Percentiles rank a stretch among this genome's conserved stretches.
Evolutionary conservation across 805 yeast species (phyloP).

Genomic region (Barnettozyma californica): DNA sequence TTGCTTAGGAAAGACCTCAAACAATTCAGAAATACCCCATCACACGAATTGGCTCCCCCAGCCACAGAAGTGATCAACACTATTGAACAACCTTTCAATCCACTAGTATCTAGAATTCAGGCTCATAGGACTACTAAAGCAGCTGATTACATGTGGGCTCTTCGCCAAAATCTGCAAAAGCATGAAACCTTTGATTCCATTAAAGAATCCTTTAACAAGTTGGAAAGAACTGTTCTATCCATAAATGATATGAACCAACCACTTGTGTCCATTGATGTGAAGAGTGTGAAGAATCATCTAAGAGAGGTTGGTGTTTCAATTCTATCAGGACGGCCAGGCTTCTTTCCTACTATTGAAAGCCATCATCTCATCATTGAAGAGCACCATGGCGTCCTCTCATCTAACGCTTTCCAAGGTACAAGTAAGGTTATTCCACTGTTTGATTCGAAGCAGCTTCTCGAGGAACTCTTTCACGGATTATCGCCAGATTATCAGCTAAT

Average conservation of each 20-base stretch:
- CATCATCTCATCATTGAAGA: slow-evolving; percentile 18
- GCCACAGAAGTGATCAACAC: neutral
- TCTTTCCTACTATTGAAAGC: neutral
- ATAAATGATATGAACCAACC: slow-evolving; percentile 5
- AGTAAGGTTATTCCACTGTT: slow-evolving; percentile 10
- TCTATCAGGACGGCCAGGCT: neutral
- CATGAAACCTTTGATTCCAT: neutral
- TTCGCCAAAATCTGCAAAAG: neutral
- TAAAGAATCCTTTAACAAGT: neutral
- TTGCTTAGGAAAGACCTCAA: neutral
- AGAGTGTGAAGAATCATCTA: neutral
- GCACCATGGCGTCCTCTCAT: slow-evolving; percentile 18
- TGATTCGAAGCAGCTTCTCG: slow-evolving; percentile 3
- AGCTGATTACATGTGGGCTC: slow-evolving; percentile 10
- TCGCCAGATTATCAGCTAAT: neutral
- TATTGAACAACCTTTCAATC: neutral
- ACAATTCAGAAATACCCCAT: neutral
- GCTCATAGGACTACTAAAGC: slow-evolving; percentile 5
- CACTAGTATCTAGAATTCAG: neutral
- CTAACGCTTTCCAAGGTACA: slow-evolving; percentile 18
- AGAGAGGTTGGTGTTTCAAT: slow-evolving; percentile 11
- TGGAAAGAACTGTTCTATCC: slow-evolving; percentile 1
- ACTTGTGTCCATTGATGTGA: slow-evolving; percentile 5
- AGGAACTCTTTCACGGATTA: neutral
- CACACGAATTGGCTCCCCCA: neutral